Evolutionary conservation across 257 asterid genomes (phyloP), one percentile per base, ranked within the genome.

Genomic region (Asclepias syriaca): DNA sequence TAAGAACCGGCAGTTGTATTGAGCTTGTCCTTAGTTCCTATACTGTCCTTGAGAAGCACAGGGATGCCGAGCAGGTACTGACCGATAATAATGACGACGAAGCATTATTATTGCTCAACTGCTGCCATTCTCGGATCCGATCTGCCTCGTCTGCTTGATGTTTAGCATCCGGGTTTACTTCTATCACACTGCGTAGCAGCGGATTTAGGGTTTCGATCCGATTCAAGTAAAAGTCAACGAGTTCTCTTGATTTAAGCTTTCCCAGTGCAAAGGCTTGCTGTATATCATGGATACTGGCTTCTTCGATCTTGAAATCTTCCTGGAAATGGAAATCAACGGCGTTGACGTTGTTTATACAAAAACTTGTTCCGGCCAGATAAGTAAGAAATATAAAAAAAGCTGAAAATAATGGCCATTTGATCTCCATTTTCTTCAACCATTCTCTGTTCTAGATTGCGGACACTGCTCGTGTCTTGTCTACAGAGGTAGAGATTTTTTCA

Each of bases 21-120:
- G 43, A 87, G 83, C 85, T 84, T 74, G 65, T 91, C 96, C 59
- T 66, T 70, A 0, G 96, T 89, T 19, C 81, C 85, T 16, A 91
- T 85, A 18, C 87, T 82, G 72, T 87, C 97, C 77, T 91, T 91
- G 56, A 89, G 82, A n/a, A 91, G 92, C 76, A 91, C 87, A n/a
- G 96, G 97, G 43, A 91, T 77, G 9, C 92, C 96, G 80, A 80
- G 89, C 81, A 90, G 59, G 27, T 72, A 8, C 77, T 74, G 34
- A 69, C 54, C 40, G 55, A 34, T 6, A 78, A 39, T 6, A 46
- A 1, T 3, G 65, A 60, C 70, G 81, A 75, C 68, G 34, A 21
- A 21, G 24, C 18, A 34, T 34, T 34, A 22, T 58, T 22, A 53
- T 54, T 14, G 13, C 13, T 32, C 34, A 22, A 72, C 18, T 37